Base-by-base conservation (phyloP, 2,329 filamentous ascomycete genomes). In the Fusarium napiforme region DNA sequence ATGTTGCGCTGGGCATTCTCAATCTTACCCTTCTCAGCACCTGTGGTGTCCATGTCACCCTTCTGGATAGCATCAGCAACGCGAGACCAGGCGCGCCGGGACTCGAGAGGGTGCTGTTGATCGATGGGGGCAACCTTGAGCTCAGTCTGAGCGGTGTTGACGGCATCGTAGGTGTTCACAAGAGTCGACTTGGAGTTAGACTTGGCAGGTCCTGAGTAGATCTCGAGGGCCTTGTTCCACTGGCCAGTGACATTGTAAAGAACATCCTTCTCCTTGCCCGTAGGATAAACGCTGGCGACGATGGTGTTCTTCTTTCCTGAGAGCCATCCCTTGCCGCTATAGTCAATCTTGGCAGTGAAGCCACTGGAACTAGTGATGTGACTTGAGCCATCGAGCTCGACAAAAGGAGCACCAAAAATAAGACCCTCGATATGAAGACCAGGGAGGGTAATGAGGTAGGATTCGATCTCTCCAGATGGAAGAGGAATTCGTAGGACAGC, bases 271-370 rank as follows among this genome's bases (percentile, higher is more conserved):
- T 92, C 94, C 83, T 87, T 86, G 84, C 90, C 83, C 82, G 93
- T 90, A 21, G 86, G 88, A 84, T 93, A 95, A 64, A 98, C 81
- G 30, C 87, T 87, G 19, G 95, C 96, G 18, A 87, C 90, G 81
- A 98, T 94, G 64, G 89, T 93, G 85, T 98, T 98, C 86, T 97
- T 98, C 87, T 97, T 97, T 75, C 96, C 96, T 50, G 93, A 95
- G 15, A 99, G 83, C 96, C 96, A 99, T 65, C 96, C 96, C 81
- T 94, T 96, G 78, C 96, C 95, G 69, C 91, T 93, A 85, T 97
- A 99, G 81, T 97, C 94, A 78, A 98, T 93, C 84, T 94, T 95
- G 73, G 94, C 90, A 9, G 94, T 93, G 84, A 92, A 98, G 60
- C 96, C 96, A 5, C 92, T 93, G 30, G 93, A 96, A 73, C 94